Evolutionary conservation across 148 eudicot genomes (phyloP).

Genomic region (Silene uniflora): DNA sequence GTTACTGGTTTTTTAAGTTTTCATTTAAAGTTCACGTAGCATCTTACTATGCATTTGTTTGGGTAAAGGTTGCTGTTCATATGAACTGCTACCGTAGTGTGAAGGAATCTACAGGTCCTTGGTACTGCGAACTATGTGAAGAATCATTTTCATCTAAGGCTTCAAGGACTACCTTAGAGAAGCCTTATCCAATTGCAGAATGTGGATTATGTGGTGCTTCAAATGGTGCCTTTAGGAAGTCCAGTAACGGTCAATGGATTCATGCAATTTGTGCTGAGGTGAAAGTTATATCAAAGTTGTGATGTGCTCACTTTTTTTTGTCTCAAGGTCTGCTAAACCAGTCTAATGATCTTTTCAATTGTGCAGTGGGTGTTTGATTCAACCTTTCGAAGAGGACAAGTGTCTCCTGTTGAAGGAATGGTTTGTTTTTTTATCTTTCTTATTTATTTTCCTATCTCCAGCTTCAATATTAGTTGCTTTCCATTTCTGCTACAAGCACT

Average conservation of each 20-base stretch:
- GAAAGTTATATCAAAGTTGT: constrained; percentile 11
- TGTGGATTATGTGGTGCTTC: constrained; percentile 84
- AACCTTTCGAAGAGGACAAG: constrained; percentile 85
- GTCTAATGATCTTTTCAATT: constrained; percentile 17
- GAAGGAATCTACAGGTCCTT: constrained; percentile 77
- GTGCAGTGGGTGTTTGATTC: constrained; percentile 91
- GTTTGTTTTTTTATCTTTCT: constrained; percentile 36
- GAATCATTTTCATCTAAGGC: constrained; percentile 46
- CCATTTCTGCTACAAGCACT: not conserved
- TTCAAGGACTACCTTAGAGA: constrained; percentile 36
- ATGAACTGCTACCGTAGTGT: constrained; percentile 81
- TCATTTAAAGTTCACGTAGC: not conserved
- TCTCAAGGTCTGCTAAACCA: constrained; percentile 7
- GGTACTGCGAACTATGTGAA: constrained; percentile 94
- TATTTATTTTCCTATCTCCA: not conserved
- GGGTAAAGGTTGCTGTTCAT: constrained; percentile 85
- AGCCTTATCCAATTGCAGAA: constrained; percentile 48
- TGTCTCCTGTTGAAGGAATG: constrained; percentile 64
- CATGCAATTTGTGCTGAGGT: constrained; percentile 99
- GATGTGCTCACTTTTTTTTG: constrained; percentile 1
- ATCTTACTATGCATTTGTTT: constrained; percentile 9
- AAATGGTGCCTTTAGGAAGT: constrained; percentile 88
- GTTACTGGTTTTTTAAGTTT: not conserved
- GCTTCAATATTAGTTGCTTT: not conserved
- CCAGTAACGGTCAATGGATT: constrained; percentile 79